Base-by-base conservation (phyloP, 176 grass and related monocot genomes). In the Eragrostis curvula region DNA sequence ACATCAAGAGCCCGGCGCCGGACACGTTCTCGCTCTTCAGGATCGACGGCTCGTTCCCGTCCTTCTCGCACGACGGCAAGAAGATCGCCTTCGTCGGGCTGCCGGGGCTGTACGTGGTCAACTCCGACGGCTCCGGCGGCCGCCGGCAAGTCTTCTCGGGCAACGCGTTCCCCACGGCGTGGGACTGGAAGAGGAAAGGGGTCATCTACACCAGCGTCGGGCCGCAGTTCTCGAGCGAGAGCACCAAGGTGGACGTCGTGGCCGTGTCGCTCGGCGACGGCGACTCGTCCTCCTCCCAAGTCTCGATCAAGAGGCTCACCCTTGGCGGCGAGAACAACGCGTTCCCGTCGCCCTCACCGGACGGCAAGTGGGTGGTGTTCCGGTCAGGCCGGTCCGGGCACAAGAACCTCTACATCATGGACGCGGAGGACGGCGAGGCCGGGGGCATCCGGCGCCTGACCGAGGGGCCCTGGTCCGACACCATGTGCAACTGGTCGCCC, bases 401-500 rank as follows among this genome's bases (percentile, higher is more conserved):
- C 79, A 98, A 98, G 79, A 98, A 98, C 67, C 88, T 98, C 1
- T 98, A 95, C 84, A 88, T 98, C 66, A 91, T 95, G 87, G 87
- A 98, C 41, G 90, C 92, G 0, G 71, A 86, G 58, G 74, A 88
- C 44, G 96, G 96, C 5, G 96, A 98, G 82, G 81, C 80, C 50
- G 82, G 86, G 0, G 87, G 82, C 56, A 56, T 98, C 32, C 85
- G 69, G 9, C 90, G 72, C 48, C 90, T 98, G 27, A 98, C 92
- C 0, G 84, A 95, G 39, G 96, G 96, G 0, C 88, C 95, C 0
- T 98, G 95, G 92, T 88, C 77, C 0, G 95, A 98, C 83, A 98
- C 95, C 20, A 98, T 98, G 92, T 95, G 96, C 90, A 98, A 88
- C 61, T 98, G 92, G 96, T 95, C 96, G 2, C 90, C 92, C 1